These are phyloP conservation scores for Ambrosiella cleistominuta DNA, from an alignment of 2,329 filamentous ascomycete genomes.

Conservation along the genomic window DNA sequence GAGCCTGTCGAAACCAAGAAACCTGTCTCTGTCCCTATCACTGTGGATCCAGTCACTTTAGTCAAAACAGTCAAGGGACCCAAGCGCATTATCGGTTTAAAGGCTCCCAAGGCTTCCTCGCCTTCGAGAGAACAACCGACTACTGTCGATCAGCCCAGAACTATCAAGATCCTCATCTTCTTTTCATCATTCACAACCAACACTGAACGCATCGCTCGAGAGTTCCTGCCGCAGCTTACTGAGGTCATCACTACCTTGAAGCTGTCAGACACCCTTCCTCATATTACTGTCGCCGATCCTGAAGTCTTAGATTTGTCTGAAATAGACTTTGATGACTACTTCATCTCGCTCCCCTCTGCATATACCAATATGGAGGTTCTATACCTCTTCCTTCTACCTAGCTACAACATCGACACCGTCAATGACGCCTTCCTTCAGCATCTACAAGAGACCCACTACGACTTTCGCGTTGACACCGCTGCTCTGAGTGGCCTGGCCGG, in stretches of 20 bases:
- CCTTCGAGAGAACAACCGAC: slow-evolving; percentile 12
- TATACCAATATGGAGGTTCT: slow-evolving; percentile 44
- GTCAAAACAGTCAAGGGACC: slow-evolving; percentile 19
- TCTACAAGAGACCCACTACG: slow-evolving; percentile 81
- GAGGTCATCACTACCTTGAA: slow-evolving; percentile 32
- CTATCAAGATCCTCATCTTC: slow-evolving; percentile 62
- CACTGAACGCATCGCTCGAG: slow-evolving; percentile 55
- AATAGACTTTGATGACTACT: slow-evolving; percentile 85
- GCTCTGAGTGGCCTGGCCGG: slow-evolving; percentile 61
- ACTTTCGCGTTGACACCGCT: slow-evolving; percentile 87
- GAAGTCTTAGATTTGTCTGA: slow-evolving; percentile 63
- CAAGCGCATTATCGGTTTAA: slow-evolving; percentile 30
- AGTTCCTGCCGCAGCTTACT: slow-evolving; percentile 40
- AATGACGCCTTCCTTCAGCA: slow-evolving; percentile 77
- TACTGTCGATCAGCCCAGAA: slow-evolving; percentile 20
- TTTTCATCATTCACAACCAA: slow-evolving; percentile 77
- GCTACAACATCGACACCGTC: slow-evolving; percentile 89
- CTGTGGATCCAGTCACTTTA: neutral
- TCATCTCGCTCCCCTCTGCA: slow-evolving; percentile 55
- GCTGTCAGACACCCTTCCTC: slow-evolving; percentile 13
- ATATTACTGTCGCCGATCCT: slow-evolving; percentile 32
- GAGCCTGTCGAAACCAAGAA: slow-evolving; percentile 5
- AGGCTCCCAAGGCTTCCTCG: slow-evolving; percentile 15
- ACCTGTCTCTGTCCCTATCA: neutral
- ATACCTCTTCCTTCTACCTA: slow-evolving; percentile 72